Base-by-base conservation (phyloP, 495 filamentous ascomycete genomes). In the Penicillium angulare region DNA sequence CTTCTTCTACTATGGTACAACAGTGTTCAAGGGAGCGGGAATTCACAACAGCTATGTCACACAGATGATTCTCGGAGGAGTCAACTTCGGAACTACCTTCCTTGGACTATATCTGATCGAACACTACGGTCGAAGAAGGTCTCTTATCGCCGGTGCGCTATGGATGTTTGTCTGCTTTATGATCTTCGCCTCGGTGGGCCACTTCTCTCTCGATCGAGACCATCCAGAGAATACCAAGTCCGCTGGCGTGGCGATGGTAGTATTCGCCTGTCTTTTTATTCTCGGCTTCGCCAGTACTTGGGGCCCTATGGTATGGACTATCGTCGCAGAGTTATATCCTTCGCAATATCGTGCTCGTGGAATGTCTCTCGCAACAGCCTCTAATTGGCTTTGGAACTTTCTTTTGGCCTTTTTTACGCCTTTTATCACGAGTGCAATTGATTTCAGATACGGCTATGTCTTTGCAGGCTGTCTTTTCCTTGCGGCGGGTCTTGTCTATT, bases 301-400 rank as follows among this genome's bases (percentile, higher is more conserved):
- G 89, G 90, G 87, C 29, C 90, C 90, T 1, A 85, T 92, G 55
- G 78, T 91, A 18, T 95, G 89, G 89, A 78, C 86, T 9, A 84
- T 89, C 36, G 79, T 85, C 20, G 87, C 86, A 9, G 90, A 95
- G 67, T 77, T 92, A 41, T 95, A 86, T 63, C 89, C 90, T 6
- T 79, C 82, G 20, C 75, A 83, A 34, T 90, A 90, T 60, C 81
- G 88, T 7, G 86, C 87, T 1, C 79, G 81, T 13, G 83, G 75
- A 16, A 90, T 91, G 85, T 86, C 84, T 7, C 66, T 90, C 3
- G 85, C 86, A 3, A 92, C 90, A 0, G 83, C 86, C 0, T 82
- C 82, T 9, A 95, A 93, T 68, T 95, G 90, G 90, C 77, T 86
- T 18, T 93, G 86, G 86, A 95, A 93, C 62, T 95, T 92, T 70